Percentiles rank a stretch among this genome's conserved stretches.
These are phyloP conservation scores for Floccularia luteovirens DNA, from an alignment of 768 basidiomycete genomes.

Conservation along the genomic window DNA sequence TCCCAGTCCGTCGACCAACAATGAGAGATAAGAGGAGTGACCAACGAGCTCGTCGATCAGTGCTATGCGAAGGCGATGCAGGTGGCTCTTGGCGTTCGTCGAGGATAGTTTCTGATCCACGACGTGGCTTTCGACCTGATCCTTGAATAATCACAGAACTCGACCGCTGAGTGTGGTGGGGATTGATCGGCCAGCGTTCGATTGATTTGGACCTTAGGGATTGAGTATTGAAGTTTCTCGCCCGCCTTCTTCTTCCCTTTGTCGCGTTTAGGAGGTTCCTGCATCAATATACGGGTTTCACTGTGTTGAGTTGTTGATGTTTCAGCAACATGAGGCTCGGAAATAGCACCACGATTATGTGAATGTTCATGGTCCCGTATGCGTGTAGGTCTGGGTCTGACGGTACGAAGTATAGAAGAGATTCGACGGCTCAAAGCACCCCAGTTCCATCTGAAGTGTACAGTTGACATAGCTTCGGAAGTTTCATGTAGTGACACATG, in stretches of 20 bases:
- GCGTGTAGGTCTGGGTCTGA: not conserved
- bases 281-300: not conserved
- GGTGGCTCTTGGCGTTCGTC: conserved; percentile 1
- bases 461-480: conserved; percentile 59
- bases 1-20: conserved; percentile 11
- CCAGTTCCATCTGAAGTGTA: conserved; percentile 59
- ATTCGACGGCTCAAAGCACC: conserved; percentile 36
- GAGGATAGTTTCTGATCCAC: conserved; percentile 7
- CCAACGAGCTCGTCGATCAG: not conserved
- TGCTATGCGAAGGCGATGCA: no score
- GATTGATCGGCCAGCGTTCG: conserved; percentile 16
- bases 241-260: conserved; percentile 20
- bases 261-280: conserved; percentile 5
- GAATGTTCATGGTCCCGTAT: not conserved
- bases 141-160: conserved; percentile 11
- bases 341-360: conserved; percentile 5
- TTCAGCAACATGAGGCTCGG: conserved; percentile 12
- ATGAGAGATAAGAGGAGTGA: conserved; percentile 2
- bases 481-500: conserved; percentile 72
- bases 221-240: conserved; percentile 4
- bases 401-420: conserved; percentile 26
- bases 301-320: not conserved
- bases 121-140: conserved; percentile 7
- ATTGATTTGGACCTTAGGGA: conserved; percentile 19
- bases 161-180: conserved; percentile 2